Base-by-base conservation (phyloP, 768 basidiomycete genomes). In the Sistotremastrum suecicum region DNA sequence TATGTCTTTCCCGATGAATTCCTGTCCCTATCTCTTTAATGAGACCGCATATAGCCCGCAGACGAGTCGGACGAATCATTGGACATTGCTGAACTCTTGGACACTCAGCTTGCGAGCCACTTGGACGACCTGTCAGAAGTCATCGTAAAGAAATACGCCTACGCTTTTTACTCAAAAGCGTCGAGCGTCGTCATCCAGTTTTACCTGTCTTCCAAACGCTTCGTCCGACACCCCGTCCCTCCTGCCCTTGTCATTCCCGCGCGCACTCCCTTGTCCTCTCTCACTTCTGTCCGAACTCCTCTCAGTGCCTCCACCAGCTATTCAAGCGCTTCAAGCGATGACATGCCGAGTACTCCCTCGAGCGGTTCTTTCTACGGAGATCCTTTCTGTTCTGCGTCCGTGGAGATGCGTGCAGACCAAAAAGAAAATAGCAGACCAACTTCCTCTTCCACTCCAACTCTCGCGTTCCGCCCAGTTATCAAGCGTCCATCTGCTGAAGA, bases 61-160 rank as follows among this genome's bases (percentile, higher is more conserved):
- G 87, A 91, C 53, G 90, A 94, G 62, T 84, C 83, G 2, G 80
- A 82, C 9, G 80, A 86, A 48, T 83, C 80, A 53, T 65, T 86
- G 30, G 81, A 90, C 56, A 80, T 95, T 49, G 81, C 94, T 34
- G 80, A 85, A 41, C 73, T 76, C 48, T 73, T 99, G 59, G 94
- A 99, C 65, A 78, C 66, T 47, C 82, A 87, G 52, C 74, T 98
- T 55, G 76, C 84, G 31, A 83, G 82, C 59, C 79, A 88, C 58
- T 82, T 94, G 66, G 86, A 91, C 56, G 83, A 87, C 52, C 74
- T 99, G 33, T 97, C 94, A 8, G 85, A 94, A 62, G 91, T 85
- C n/a, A 70, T 97, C 57, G 79, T 97, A 59, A 90, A 92, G 70
- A 99, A 99, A 68, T 97, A 99, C 66, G 92, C 92, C 4, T 91